Evolutionary conservation across 164 flowering plant genomes (phyloP).

Genomic region (Hamamelis virginiana): DNA sequence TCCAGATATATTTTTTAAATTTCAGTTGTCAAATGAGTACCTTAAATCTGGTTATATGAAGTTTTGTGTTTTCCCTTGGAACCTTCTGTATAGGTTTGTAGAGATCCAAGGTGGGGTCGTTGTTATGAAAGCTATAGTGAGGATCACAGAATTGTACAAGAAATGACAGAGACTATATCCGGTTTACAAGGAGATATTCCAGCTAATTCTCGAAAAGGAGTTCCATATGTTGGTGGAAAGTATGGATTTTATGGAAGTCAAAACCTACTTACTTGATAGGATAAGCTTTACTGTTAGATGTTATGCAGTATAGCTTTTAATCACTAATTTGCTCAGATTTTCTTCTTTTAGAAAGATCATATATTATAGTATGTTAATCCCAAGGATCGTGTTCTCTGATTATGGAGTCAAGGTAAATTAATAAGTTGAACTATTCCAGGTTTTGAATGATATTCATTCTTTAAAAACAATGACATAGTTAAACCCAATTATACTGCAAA

Average conservation of each 20-base stretch:
- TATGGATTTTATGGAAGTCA: constrained; percentile 19
- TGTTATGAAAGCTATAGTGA: constrained; percentile 81
- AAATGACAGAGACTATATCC: constrained; percentile 62
- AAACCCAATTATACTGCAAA: neutral
- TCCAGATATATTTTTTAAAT: neutral
- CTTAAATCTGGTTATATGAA: neutral
- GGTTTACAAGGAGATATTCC: constrained; percentile 75
- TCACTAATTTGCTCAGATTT: neutral
- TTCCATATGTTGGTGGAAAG: constrained; percentile 70
- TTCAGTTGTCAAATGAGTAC: neutral
- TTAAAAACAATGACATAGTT: neutral
- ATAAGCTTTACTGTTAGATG: neutral
- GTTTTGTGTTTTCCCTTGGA: neutral
- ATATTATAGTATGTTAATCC: neutral
- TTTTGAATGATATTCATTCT: neutral
- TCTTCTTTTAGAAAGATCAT: neutral
- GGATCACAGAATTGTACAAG: constrained; percentile 54
- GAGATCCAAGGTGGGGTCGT: constrained; percentile 82
- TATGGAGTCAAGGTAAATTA: neutral
- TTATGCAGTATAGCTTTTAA: neutral
- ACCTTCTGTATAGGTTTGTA: constrained; percentile 46
- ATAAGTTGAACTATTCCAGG: neutral
- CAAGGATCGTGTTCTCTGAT: neutral
- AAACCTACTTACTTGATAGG: neutral
- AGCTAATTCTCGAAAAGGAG: constrained; percentile 36